Conservation (phyloP, 495 filamentous ascomycete genomes). For the Aspergillus leporis region DNA sequence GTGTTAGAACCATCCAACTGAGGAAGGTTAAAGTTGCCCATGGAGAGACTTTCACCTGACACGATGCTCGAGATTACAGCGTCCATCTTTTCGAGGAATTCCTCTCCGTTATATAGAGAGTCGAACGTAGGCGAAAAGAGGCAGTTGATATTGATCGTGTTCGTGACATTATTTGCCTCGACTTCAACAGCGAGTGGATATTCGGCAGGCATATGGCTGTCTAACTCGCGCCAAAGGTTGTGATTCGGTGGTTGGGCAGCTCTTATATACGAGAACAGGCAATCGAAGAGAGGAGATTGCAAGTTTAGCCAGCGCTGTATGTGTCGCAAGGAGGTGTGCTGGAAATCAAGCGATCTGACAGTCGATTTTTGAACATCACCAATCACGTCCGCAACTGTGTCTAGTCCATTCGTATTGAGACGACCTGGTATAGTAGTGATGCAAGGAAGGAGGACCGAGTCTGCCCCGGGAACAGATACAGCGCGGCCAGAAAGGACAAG, state of each 20-base stretch:
- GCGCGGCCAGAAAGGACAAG: slow-evolving; percentile 47
- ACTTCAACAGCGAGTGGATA: slow-evolving; percentile 38
- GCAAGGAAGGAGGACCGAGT: slow-evolving; percentile 76
- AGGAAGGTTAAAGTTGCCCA: slow-evolving; percentile 24
- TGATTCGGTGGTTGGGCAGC: slow-evolving; percentile 14
- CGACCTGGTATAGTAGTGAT: slow-evolving; percentile 89
- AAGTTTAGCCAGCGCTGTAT: slow-evolving; percentile 48
- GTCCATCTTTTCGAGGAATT: slow-evolving; percentile 35
- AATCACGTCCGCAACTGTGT: slow-evolving; percentile 37
- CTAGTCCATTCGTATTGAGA: slow-evolving; percentile 37
- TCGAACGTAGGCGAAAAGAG: slow-evolving; percentile 26
- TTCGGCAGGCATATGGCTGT: slow-evolving; percentile 34
- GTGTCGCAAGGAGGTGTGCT: slow-evolving; percentile 45
- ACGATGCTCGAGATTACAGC: slow-evolving; percentile 29
- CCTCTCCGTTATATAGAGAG: slow-evolving; percentile 16
- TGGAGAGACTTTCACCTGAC: slow-evolving; percentile 23
- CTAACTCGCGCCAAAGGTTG: slow-evolving; percentile 30
- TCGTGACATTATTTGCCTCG: slow-evolving; percentile 22
- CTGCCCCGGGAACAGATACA: slow-evolving; percentile 55
- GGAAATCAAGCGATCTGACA: slow-evolving; percentile 43
- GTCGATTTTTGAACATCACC: slow-evolving; percentile 39
- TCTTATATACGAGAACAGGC: slow-evolving; percentile 39
- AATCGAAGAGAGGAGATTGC: slow-evolving; percentile 43
- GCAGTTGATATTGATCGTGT: slow-evolving; percentile 25
- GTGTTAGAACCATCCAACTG: slow-evolving; percentile 9